These are phyloP conservation scores for Viola odorata DNA, from an alignment of 345 rosid species.

Conservation along the genomic window DNA sequence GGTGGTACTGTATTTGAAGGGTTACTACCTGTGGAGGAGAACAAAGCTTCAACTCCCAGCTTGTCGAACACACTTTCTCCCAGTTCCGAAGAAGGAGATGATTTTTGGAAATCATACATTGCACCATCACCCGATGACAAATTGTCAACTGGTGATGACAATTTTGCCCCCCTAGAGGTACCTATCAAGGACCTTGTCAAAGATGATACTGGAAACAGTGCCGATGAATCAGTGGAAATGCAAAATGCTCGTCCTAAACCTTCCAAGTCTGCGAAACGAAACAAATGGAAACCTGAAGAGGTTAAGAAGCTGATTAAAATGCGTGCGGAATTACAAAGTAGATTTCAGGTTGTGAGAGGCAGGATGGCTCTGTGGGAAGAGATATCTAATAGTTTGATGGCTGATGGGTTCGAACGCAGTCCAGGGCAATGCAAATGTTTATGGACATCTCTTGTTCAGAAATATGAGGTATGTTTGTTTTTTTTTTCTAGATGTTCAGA, in stretches of 20 bases:
- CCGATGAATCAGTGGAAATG: slow-evolving; percentile 32
- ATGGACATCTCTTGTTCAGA: slow-evolving; percentile 80
- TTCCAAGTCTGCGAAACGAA: slow-evolving; percentile 43
- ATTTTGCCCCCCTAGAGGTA: slow-evolving; percentile 16
- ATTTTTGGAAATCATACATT: slow-evolving; percentile 60
- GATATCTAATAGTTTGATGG: slow-evolving; percentile 52
- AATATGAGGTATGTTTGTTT: slow-evolving; percentile 62
- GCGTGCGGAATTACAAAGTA: slow-evolving; percentile 61
- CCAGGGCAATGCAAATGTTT: slow-evolving; percentile 88
- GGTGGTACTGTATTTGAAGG: slow-evolving; percentile 31
- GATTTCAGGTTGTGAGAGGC: slow-evolving; percentile 73
- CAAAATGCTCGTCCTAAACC: slow-evolving; percentile 37
- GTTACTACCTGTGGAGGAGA: slow-evolving; percentile 42
- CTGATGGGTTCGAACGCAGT: slow-evolving; percentile 60
- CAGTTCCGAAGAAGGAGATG: slow-evolving; percentile 36
- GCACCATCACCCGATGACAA: slow-evolving; percentile 35
- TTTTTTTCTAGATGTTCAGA: neutral
- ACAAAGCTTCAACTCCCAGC: slow-evolving; percentile 31
- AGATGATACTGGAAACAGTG: slow-evolving; percentile 31
- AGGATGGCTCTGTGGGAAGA: slow-evolving; percentile 97
- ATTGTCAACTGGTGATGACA: slow-evolving; percentile 19
- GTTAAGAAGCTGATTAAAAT: slow-evolving; percentile 60
- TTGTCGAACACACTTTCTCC: slow-evolving; percentile 21
- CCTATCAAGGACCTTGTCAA: slow-evolving; percentile 20
- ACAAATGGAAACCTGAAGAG: slow-evolving; percentile 93